Conservation (phyloP, 2,329 filamentous ascomycete species). For the Cadophora gregata region DNA sequence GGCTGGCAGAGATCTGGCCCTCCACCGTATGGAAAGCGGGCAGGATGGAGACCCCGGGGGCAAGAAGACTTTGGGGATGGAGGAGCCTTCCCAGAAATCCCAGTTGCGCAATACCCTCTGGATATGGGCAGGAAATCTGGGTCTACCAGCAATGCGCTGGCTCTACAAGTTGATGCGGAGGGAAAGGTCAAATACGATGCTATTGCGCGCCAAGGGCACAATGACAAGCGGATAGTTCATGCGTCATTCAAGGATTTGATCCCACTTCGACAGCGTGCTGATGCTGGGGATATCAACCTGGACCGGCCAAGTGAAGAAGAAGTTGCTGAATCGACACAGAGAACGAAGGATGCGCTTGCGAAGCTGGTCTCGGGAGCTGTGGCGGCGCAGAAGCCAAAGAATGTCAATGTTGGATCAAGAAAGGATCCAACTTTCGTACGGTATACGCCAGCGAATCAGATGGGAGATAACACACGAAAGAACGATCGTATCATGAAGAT, state of each 20-base stretch:
- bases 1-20: constrained; percentile 72
- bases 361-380: constrained; percentile 84
- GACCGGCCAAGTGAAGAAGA: constrained; percentile 85
- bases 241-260: constrained; percentile 97
- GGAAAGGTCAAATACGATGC: constrained; percentile 97
- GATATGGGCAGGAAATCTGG: constrained; percentile 86
- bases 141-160: constrained; percentile 80
- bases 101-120: constrained; percentile 92
- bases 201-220: constrained; percentile 88
- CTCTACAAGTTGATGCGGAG: constrained; percentile 88
- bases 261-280: constrained; percentile 87
- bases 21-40: constrained; percentile 84
- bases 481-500: constrained; percentile 99
- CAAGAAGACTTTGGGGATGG: constrained; percentile 96
- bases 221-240: constrained; percentile 84
- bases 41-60: constrained; percentile 87
- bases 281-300: constrained; percentile 89
- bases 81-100: constrained; percentile 92
- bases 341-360: constrained; percentile 85
- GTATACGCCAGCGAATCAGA: constrained; percentile 95
- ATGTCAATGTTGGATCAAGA: constrained; percentile 79
- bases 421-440: constrained; percentile 92
- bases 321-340: constrained; percentile 82
- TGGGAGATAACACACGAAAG: constrained; percentile 86
- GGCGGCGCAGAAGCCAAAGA: constrained; percentile 94